A percentile compares a stretch with the other conserved stretches of the same genome.
phyloP scores from a whole-genome alignment of 2,329 filamentous ascomycete genomes.

The Pseudogymnoascus sp. region DNA sequence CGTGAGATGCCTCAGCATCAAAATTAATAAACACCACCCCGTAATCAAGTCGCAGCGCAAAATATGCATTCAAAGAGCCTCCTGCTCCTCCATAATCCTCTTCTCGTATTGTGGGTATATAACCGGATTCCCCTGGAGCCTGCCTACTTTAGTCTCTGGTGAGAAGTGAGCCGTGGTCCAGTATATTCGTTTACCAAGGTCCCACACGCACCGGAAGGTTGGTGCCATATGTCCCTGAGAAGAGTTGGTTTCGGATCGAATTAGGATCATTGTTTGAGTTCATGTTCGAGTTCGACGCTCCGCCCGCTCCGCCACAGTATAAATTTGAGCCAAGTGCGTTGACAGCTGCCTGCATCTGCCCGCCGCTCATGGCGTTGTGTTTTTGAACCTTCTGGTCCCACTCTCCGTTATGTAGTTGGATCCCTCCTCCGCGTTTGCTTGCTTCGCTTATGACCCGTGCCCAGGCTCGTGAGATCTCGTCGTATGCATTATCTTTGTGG shows the following conservation, averaged over 20 bases:
- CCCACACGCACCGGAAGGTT: slow-evolving; percentile 49
- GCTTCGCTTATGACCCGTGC: slow-evolving; percentile 84
- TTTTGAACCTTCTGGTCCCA: slow-evolving; percentile 86
- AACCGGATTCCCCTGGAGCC: neutral
- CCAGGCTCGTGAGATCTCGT: slow-evolving; percentile 93
- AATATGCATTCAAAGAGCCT: neutral
- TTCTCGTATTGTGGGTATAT: neutral
- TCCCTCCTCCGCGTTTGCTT: slow-evolving; percentile 82
- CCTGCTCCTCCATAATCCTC: neutral
- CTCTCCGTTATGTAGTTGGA: slow-evolving; percentile 77
- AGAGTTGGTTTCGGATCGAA: slow-evolving; percentile 55
- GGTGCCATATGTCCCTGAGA: slow-evolving; percentile 52
- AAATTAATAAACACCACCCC: neutral
- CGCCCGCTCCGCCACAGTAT: slow-evolving; percentile 62
- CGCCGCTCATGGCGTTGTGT: slow-evolving; percentile 81
- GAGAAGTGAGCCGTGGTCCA: neutral
- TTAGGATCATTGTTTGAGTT: slow-evolving; percentile 36
- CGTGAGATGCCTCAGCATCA: slow-evolving; percentile 4
- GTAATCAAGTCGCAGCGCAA: neutral
- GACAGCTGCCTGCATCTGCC: slow-evolving; percentile 72
- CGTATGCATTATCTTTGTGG: slow-evolving; percentile 91
- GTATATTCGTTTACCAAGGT: slow-evolving; percentile 42
- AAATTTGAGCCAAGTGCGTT: slow-evolving; percentile 66
- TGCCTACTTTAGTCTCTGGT: neutral
- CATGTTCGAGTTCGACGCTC: slow-evolving; percentile 16